phyloP scores from a whole-genome alignment of 352 stramenopile species.

The Pythium utonaiense region DNA sequence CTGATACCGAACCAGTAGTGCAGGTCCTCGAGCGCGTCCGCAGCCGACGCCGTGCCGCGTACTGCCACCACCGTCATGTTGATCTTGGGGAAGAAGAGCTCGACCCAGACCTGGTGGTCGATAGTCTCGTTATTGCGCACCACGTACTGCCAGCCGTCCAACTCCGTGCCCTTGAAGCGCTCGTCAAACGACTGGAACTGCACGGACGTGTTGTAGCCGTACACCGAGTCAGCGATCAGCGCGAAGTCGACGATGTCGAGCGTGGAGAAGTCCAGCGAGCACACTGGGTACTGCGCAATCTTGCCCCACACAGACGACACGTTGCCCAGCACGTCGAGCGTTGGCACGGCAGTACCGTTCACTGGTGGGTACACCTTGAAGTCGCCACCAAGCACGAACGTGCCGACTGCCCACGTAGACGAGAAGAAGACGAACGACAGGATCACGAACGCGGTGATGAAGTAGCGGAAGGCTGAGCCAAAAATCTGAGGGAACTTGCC shows the following conservation, averaged over 20 bases:
- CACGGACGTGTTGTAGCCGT: constrained; percentile 73
- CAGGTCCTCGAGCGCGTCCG: constrained; percentile 81
- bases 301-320: constrained; percentile 50
- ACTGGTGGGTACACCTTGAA: constrained; percentile 72
- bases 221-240: constrained; percentile 78
- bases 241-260: constrained; percentile 86
- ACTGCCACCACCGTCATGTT: constrained; percentile 87
- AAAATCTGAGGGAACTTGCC: constrained; percentile 84
- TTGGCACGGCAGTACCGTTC: constrained; percentile 13
- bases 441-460: constrained; percentile 82
- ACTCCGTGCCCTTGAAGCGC: constrained; percentile 75
- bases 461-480: constrained; percentile 80
- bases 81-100: constrained; percentile 77
- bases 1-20: constrained; percentile 87
- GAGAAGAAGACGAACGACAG: constrained; percentile 87
- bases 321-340: constrained; percentile 39
- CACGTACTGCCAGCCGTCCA: constrained; percentile 76
- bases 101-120: constrained; percentile 79
- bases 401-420: constrained; percentile 82
- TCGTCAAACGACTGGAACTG: constrained; percentile 74
- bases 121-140: constrained; percentile 57
- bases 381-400: constrained; percentile 80
- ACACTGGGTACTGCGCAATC: constrained; percentile 79
- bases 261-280: constrained; percentile 49
- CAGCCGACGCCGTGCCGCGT: constrained; percentile 75